Conservation (phyloP, 1,139 yeast genomes). For the Diutina scorzettiae region DNA sequence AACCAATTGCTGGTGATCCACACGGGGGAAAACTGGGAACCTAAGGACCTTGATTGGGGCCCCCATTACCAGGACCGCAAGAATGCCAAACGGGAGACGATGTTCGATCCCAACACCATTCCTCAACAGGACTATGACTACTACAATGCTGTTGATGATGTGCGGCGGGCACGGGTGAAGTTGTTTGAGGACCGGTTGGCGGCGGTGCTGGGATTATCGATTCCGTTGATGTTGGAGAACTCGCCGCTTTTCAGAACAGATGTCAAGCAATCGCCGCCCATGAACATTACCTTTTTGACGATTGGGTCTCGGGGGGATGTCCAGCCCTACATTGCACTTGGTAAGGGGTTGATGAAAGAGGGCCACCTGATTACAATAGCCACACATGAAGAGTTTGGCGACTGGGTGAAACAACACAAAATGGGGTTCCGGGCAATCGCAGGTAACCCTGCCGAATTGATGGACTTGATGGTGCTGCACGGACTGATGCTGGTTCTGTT, state of each 20-base stretch:
- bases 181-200: slow-evolving; percentile 52
- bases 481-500: slow-evolving; percentile 80
- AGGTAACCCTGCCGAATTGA: slow-evolving; percentile 85
- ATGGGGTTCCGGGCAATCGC: slow-evolving; percentile 66
- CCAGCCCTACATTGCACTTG: slow-evolving; percentile 90
- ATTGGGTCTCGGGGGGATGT: slow-evolving; percentile 96
- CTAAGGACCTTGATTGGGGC: slow-evolving; percentile 1
- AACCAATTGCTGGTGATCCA: slow-evolving; percentile 33
- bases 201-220: slow-evolving; percentile 46
- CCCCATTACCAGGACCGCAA: neutral
- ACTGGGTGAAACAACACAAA: slow-evolving; percentile 60
- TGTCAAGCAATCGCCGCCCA: slow-evolving; percentile 39
- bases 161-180: slow-evolving; percentile 37
- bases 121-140: neutral
- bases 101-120: neutral
- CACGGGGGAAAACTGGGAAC: neutral
- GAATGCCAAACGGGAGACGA: neutral
- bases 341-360: slow-evolving; percentile 60
- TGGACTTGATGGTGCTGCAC: slow-evolving; percentile 87
- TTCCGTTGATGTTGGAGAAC: slow-evolving; percentile 57
- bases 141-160: neutral
- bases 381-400: slow-evolving; percentile 70
- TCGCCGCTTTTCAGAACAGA: slow-evolving; percentile 45
- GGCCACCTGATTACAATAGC: slow-evolving; percentile 82
- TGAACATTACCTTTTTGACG: slow-evolving; percentile 61